These are phyloP conservation scores for Skeletonema menzelii DNA, from an alignment of 108 stramenopile genomes.

Conservation along the genomic window DNA sequence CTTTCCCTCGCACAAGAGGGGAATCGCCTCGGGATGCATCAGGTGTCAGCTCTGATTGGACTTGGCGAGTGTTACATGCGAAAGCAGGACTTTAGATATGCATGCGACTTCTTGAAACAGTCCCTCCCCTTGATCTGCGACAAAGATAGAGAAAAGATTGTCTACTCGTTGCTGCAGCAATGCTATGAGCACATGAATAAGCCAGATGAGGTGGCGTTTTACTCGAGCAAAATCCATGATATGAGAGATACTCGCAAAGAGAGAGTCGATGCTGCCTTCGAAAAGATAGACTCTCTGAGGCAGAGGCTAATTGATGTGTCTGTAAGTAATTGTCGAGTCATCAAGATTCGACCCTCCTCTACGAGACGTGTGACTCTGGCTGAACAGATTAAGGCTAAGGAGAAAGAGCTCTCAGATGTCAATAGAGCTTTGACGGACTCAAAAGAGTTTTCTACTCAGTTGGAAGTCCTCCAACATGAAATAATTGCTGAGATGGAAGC, in stretches of 20 bases:
- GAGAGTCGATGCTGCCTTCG: constrained; percentile 20
- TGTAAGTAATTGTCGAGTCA: constrained; percentile 29
- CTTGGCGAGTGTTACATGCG: constrained; percentile 33
- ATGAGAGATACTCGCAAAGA: constrained; percentile 15
- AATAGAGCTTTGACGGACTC: constrained; percentile 2
- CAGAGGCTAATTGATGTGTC: constrained; percentile 27
- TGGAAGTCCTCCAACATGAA: constrained; percentile 23
- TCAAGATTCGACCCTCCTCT: constrained; percentile 14
- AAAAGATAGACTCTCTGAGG: constrained; percentile 12
- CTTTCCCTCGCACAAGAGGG: constrained; percentile 28
- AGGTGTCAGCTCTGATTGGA: constrained; percentile 24
- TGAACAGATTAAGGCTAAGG: constrained; percentile 6
- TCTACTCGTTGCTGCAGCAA: constrained; percentile 24
- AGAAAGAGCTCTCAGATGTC: constrained; percentile 13
- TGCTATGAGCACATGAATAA: constrained; percentile 32
- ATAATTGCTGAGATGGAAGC: constrained; percentile 48
- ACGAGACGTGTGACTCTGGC: neutral
- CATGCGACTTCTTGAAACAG: constrained; percentile 20
- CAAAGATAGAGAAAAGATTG: constrained; percentile 12
- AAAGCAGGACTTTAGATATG: constrained; percentile 37
- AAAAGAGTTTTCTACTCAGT: neutral
- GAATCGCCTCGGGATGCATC: constrained; percentile 7
- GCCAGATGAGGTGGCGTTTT: constrained; percentile 8
- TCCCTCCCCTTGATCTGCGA: constrained; percentile 24
- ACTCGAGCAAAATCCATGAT: constrained; percentile 14